Base-by-base conservation (phyloP, 2,329 filamentous ascomycete genomes). In the Hirsutella minnesotensis region DNA sequence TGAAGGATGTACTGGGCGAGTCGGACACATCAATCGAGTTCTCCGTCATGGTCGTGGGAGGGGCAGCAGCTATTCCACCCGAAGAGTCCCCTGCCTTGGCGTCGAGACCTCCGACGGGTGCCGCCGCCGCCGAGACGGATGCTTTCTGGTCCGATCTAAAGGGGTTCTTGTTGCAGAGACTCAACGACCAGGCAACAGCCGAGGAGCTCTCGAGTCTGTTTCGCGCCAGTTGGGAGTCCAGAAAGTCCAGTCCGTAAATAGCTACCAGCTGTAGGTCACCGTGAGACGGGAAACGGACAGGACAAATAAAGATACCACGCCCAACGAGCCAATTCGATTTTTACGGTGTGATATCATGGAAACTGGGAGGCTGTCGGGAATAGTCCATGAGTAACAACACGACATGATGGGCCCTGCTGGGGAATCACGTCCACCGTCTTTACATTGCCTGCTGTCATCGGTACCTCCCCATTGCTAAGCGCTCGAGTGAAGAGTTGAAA, bases 141-240 rank as follows among this genome's bases (percentile, higher is more conserved):
- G 79, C 74, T 43, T 98, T 98, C 58, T 98, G 92, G 92, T 65
- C 65, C 9, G 92, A 96, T 66, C 62, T 98, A 49, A 79, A 79
- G 56, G 83, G 76, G 0, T 96, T 90, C 62, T 59, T 98, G 59
- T 66, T 79, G 56, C 84, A 89, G 67, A 76, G 86, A 58, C 64
- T 95, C 53, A 79, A 83, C 62, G 83, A 94, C 57, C 79, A 78
- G 55, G 63, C 63, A 44, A 62, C 71, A 56, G 85, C 83, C 1
- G 75, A 76, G 51, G 75, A 79, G 53, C 60, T 90, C 53, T 73
- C 74, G 30, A 66, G 60, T 5, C 59, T 84, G 19, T 95, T 95
- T 57, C 82, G 75, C 62, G 67, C 67, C 37, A 82, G 81, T 36
- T 92, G 84, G 82, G 71, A 78, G 51, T 66, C 66, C 43, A 69